phyloP scores from a whole-genome alignment of 495 filamentous ascomycete genomes.

The Neurospora sp. region DNA sequence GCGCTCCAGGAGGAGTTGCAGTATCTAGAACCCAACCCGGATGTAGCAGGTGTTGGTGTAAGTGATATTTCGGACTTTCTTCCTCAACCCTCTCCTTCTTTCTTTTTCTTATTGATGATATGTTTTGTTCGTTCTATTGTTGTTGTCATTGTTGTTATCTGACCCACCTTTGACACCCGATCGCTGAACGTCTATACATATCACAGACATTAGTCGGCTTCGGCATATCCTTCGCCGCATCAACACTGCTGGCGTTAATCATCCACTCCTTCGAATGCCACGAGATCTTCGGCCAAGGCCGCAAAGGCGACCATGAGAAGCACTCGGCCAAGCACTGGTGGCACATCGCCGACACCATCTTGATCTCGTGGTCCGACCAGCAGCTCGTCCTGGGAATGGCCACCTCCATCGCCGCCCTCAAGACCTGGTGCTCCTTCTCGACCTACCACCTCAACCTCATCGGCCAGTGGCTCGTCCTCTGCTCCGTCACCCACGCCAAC shows the following conservation, averaged over 20 bases:
- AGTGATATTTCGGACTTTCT: neutral
- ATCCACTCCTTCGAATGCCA: neutral
- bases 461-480: slow-evolving; percentile 2
- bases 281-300: neutral
- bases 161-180: neutral
- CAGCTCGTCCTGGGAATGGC: slow-evolving; percentile 2
- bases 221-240: neutral
- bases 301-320: neutral
- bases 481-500: slow-evolving; percentile 2
- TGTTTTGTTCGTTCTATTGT: neutral
- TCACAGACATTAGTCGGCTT: neutral
- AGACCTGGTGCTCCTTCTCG: neutral
- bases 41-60: neutral
- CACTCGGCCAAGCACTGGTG: neutral
- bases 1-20: neutral
- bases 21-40: neutral
- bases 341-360: neutral
- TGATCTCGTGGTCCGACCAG: slow-evolving; percentile 2
- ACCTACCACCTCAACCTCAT: slow-evolving; percentile 5
- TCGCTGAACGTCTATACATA: neutral
- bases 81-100: neutral
- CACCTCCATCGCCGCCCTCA: slow-evolving; percentile 3
- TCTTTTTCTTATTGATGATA: neutral
- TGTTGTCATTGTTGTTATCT: neutral
- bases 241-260: neutral